Evolutionary conservation across 441 rosid species (phyloP).

Genomic region (Kokia cookei): DNA sequence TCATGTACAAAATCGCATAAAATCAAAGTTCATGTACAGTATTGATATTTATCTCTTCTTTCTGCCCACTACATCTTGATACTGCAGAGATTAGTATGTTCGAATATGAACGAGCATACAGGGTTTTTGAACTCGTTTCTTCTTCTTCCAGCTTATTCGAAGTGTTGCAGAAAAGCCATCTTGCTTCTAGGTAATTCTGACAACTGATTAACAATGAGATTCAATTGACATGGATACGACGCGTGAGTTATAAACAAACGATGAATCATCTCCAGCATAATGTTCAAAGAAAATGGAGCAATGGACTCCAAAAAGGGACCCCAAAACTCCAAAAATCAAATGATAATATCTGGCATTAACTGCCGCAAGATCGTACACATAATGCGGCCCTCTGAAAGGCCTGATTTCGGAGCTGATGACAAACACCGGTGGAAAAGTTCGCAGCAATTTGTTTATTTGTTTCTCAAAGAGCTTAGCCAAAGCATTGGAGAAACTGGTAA

Average conservation of each 20-base stretch:
- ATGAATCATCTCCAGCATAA: slow-evolving; percentile 22
- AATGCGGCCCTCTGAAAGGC: slow-evolving; percentile 12
- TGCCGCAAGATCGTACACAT: slow-evolving; percentile 15
- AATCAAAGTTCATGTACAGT: no score
- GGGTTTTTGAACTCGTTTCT: slow-evolving; percentile 13
- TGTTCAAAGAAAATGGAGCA: slow-evolving; percentile 28
- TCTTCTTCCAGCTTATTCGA: slow-evolving; percentile 35
- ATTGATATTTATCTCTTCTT: no score
- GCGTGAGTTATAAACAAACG: slow-evolving; percentile 25
- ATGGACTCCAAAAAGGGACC: slow-evolving; percentile 5
- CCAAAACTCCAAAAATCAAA: slow-evolving; percentile 12
- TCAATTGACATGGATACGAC: slow-evolving; percentile 17
- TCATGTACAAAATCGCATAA: no score
- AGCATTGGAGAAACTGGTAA: not conserved
- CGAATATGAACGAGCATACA: not conserved
- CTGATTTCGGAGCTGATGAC: slow-evolving; percentile 12
- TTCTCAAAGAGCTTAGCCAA: no score
- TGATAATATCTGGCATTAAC: slow-evolving; percentile 17
- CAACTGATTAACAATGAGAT: slow-evolving; percentile 23
- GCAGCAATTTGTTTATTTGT: no score
- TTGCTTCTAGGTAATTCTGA: slow-evolving; percentile 31
- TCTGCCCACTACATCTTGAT: not conserved
- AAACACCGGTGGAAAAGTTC: not conserved
- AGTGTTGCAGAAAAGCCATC: slow-evolving; percentile 42
- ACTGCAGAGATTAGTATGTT: not conserved